Evolutionary conservation across 208 protist species (phyloP), one percentile per base, ranked within the genome.

Genomic region (Crithidia fasciculata): DNA sequence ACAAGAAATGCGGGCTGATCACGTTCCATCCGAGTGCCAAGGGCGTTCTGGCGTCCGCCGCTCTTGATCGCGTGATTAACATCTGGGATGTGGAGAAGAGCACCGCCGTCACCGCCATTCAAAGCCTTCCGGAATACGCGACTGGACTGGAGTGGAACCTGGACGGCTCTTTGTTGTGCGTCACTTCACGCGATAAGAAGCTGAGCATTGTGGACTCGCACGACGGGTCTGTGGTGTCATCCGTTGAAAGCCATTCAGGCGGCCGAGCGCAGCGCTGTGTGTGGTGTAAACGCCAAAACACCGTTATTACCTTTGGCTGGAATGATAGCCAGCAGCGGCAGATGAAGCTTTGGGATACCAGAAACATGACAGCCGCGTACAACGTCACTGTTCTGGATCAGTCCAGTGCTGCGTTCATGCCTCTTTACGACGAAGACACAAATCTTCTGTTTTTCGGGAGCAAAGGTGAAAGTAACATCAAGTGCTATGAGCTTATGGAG

Each of bases 391-490:
- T 87, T 18, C 58, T 99, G 47, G 98, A 99, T 62, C 91, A 93
- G 39, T 78, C 83, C 2, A 97, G 97, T 50, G 96, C 96, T 68
- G 60, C 98, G 4, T 81, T 99, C 13, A 94, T 99, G 78, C 95
- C 97, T 40, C 87, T 98, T 69, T 99, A 95, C 79, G 98, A 99
- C 70, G 75, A 89, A 18, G 98, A 99, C 74, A 92, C 91, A 8
- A 87, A 72, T 66, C 78, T 99, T 1, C 52, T 99, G 8, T 99
- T 98, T 80, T 66, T 99, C 19, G 97, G 88, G 8, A 97, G 96
- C 76, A 98, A 98, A 62, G 98, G 98, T 49, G 98, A 99, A 63
- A 93, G 90, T 65, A 95, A 91, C 72, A 95, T 99, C 65, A 85
- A 93, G 65, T 99, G 95, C 84, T 99, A 90, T 66, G 98, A 99